These are phyloP conservation scores for Chaetothyriales sp. DNA, from an alignment of 2,329 filamentous ascomycete species.

Conservation along the genomic window DNA sequence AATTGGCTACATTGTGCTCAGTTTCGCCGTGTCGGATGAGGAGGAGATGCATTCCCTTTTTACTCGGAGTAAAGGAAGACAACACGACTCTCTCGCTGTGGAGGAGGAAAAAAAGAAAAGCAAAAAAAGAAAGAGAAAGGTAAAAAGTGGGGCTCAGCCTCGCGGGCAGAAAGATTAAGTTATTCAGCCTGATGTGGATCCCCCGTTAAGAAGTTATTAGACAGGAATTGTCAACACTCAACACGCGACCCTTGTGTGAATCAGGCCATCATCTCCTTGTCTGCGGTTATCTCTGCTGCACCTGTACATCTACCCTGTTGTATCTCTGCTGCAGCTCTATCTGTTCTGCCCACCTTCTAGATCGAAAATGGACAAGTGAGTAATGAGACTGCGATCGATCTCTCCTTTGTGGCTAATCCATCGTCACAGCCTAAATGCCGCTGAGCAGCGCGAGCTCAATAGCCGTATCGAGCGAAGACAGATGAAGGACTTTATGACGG, in stretches of 20 bases:
- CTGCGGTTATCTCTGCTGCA: neutral
- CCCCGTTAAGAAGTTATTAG: neutral
- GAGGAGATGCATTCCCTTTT: conserved; percentile 44
- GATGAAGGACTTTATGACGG: conserved; percentile 97
- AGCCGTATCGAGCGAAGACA: conserved; percentile 93
- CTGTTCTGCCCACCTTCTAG: neutral
- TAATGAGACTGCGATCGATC: neutral
- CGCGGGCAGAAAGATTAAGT: neutral
- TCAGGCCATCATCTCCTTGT: neutral
- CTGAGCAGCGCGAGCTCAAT: conserved; percentile 87
- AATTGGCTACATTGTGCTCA: conserved; percentile 64
- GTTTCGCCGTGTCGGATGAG: conserved; percentile 81
- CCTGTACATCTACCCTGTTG: neutral
- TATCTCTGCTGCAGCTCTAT: no score
- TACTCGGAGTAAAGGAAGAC: neutral
- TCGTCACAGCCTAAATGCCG: conserved; percentile 47
- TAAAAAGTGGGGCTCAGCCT: neutral
- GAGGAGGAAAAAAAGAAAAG: neutral
- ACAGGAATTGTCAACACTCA: neutral
- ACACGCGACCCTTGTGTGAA: neutral
- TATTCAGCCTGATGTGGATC: neutral
- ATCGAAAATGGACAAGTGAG: neutral
- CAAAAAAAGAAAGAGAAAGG: neutral
- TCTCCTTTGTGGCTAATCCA: neutral
- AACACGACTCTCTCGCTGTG: no score